Conservation (phyloP, 2,329 filamentous ascomycete species). For the Aphanocladium album region DNA sequence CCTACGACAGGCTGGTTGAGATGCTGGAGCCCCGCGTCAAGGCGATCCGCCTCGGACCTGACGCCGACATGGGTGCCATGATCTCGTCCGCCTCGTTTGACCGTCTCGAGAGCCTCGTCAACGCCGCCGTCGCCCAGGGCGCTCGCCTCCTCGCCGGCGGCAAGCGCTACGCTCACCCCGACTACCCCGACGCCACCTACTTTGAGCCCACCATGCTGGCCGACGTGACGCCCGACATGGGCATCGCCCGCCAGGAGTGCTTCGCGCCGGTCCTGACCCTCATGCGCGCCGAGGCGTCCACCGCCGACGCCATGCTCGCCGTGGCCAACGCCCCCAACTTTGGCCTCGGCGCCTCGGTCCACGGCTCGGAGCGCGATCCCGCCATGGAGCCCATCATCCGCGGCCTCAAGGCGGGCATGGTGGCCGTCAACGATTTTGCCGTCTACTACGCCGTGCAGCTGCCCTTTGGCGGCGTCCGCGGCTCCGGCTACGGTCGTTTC, state of each 20-base stretch:
- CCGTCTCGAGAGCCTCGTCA: constrained; percentile 70
- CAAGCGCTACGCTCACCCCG: constrained; percentile 63
- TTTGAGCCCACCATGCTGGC: constrained; percentile 86
- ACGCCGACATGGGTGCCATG: constrained; percentile 82
- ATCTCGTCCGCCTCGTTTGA: constrained; percentile 74
- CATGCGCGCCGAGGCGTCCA: constrained; percentile 64
- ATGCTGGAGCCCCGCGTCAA: constrained; percentile 69
- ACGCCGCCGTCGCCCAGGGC: constrained; percentile 70
- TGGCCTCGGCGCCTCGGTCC: constrained; percentile 84
- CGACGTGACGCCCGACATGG: constrained; percentile 83
- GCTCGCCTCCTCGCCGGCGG: constrained; percentile 81
- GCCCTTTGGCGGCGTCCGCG: constrained; percentile 87
- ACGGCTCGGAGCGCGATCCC: constrained; percentile 60
- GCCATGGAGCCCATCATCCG: constrained; percentile 60
- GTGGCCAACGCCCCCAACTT: constrained; percentile 83
- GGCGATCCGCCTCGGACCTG: constrained; percentile 69
- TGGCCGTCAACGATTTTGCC: constrained; percentile 92
- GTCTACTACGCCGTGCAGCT: constrained; percentile 90
- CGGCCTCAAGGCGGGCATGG: constrained; percentile 78
- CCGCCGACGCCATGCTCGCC: constrained; percentile 58
- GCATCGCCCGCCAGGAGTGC: constrained; percentile 82
- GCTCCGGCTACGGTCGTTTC: constrained; percentile 89
- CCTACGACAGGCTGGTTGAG: constrained; percentile 68
- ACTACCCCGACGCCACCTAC: constrained; percentile 77
- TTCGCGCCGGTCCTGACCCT: constrained; percentile 89